phyloP scores from a whole-genome alignment of 169 alveolate genomes.

The Cryptosporidium ryanae region DNA sequence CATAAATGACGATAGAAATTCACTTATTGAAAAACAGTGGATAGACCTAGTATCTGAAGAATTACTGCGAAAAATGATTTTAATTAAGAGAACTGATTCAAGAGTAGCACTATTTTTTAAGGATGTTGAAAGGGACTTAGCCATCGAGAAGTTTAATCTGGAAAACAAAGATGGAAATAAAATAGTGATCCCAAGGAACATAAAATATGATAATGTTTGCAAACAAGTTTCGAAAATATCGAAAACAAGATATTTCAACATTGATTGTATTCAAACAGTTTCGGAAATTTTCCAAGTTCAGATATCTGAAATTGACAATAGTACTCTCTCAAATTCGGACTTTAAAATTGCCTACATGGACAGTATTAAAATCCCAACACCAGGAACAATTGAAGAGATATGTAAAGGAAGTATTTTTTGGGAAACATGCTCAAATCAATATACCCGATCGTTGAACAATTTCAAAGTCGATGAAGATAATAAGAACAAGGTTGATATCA shows the following conservation, averaged over 20 bases:
- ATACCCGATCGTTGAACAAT: conserved; percentile 9
- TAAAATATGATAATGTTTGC: conserved; percentile 50
- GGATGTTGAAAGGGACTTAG: conserved; percentile 34
- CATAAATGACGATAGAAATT: background rate
- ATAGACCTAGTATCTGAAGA: conserved; percentile 72
- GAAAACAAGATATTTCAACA: conserved; percentile 58
- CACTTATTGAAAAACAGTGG: conserved; percentile 61
- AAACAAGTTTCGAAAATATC: conserved; percentile 22
- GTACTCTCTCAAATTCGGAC: background rate
- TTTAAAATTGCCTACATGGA: background rate
- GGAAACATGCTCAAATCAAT: conserved; percentile 62
- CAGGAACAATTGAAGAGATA: conserved; percentile 22
- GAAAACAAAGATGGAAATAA: conserved; percentile 6
- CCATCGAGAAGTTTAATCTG: background rate
- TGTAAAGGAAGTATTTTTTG: conserved; percentile 73
- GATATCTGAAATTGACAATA: conserved; percentile 3
- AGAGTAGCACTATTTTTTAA: conserved; percentile 42
- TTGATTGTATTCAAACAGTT: conserved; percentile 37
- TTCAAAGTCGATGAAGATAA: conserved; percentile 3
- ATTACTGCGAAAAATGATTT: conserved; percentile 21
- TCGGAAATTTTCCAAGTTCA: conserved; percentile 55
- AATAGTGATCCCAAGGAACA: conserved; percentile 28
- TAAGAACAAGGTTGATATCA: conserved; percentile 28
- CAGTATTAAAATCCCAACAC: conserved; percentile 8
- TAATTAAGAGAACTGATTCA: background rate